Conservation (phyloP, 225 moss, liverwort and hornwort species). For the Sphagnum tenellum region DNA sequence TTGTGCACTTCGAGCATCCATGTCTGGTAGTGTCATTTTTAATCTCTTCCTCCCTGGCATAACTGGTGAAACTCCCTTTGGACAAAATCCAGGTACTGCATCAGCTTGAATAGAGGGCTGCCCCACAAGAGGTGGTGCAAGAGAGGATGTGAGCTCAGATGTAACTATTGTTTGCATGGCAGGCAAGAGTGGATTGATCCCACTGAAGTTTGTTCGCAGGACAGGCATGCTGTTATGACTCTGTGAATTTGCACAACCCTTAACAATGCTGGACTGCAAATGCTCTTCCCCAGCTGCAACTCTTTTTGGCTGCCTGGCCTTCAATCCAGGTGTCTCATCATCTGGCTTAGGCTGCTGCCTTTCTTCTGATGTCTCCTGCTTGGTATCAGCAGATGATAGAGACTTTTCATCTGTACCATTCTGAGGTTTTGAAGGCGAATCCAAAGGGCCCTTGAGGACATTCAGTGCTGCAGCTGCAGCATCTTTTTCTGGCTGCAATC, state of each 20-base stretch:
- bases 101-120: conserved; percentile 68
- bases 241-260: background rate
- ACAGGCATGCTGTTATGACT: conserved; percentile 10
- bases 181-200: conserved; percentile 11
- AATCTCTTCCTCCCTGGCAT: conserved; percentile 33
- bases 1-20: background rate
- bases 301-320: background rate
- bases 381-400: conserved; percentile 1
- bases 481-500: conserved; percentile 22
- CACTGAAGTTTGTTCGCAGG: conserved; percentile 12
- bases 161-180: conserved; percentile 17
- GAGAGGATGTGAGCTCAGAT: conserved; percentile 46
- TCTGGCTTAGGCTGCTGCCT: conserved; percentile 3
- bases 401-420: conserved; percentile 5
- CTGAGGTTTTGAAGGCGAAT: conserved; percentile 8
- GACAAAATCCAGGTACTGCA: conserved; percentile 29
- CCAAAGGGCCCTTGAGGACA: conserved; percentile 10
- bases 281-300: background rate
- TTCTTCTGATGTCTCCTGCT: conserved; percentile 1
- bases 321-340: background rate
- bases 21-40: conserved; percentile 19
- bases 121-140: conserved; percentile 59
- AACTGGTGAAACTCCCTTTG: conserved; percentile 8
- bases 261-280: conserved; percentile 3
- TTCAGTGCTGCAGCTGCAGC: conserved; percentile 17